Conservation (phyloP, 2,329 filamentous ascomycete genomes). For the Alternaria arbusti region DNA sequence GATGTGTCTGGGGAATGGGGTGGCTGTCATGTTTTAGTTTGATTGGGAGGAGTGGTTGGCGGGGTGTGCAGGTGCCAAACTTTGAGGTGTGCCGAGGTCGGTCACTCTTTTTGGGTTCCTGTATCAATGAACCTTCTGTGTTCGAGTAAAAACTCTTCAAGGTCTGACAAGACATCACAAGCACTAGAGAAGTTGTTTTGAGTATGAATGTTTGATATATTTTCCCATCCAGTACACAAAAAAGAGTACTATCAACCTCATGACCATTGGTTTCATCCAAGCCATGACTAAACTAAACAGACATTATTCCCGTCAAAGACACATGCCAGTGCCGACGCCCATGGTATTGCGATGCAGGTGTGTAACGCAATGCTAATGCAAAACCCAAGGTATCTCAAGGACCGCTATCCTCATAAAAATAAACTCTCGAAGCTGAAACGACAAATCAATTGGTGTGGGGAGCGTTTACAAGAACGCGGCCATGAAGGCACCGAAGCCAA, state of each 20-base stretch:
- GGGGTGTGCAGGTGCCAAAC: slow-evolving; percentile 10
- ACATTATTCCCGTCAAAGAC: slow-evolving; percentile 18
- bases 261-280: slow-evolving; percentile 9
- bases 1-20: slow-evolving; percentile 22
- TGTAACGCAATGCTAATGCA: slow-evolving; percentile 24
- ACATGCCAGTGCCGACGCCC: slow-evolving; percentile 31
- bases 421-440: not conserved
- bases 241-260: not conserved
- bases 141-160: not conserved
- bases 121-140: not conserved
- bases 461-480: slow-evolving; percentile 47
- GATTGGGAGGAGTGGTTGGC: slow-evolving; percentile 11
- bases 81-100: not conserved
- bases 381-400: slow-evolving; percentile 42
- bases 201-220: slow-evolving; percentile 16
- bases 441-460: not conserved
- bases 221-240: slow-evolving; percentile 14
- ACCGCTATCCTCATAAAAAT: slow-evolving; percentile 22
- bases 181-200: not conserved
- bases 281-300: slow-evolving; percentile 10
- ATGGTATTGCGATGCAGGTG: slow-evolving; percentile 18
- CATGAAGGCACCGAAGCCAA: slow-evolving; percentile 46
- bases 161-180: not conserved
- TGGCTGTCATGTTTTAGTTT: slow-evolving; percentile 23
- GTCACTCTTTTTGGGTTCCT: not conserved